A percentile compares a stretch with the other conserved stretches of the same genome.
These are phyloP conservation scores for Neoarthrinium moseri DNA, from an alignment of 2,329 filamentous ascomycete genomes.

Conservation along the genomic window DNA sequence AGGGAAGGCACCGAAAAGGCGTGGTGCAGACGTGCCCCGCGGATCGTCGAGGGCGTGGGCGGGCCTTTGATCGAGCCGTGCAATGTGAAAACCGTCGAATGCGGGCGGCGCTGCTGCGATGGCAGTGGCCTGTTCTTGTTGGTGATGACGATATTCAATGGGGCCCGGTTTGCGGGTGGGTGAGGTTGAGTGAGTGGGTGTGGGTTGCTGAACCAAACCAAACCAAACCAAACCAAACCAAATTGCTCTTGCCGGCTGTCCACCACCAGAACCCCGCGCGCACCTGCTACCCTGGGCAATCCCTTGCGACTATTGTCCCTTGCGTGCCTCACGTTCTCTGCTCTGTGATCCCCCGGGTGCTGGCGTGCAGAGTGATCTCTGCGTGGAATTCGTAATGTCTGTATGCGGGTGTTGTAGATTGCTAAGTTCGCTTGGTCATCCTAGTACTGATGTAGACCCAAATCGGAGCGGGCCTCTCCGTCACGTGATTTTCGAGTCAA, in stretches of 20 bases:
- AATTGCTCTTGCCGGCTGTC: not conserved
- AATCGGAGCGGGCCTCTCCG: not conserved
- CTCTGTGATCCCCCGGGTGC: not conserved
- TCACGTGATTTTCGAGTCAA: too few relatives aligned
- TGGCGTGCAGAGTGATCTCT: not conserved
- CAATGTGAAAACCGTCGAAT: not conserved
- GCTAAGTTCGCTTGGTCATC: constrained; percentile 11
- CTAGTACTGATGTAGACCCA: constrained; percentile 7
- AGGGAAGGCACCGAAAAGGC: not conserved
- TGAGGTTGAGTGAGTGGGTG: too few relatives aligned
- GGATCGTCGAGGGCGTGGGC: too few relatives aligned
- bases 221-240: too few relatives aligned
- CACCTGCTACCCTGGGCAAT: not conserved
- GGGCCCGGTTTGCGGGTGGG: too few relatives aligned
- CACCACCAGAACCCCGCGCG: not conserved
- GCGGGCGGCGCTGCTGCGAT: not conserved
- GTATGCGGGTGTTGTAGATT: constrained; percentile 8
- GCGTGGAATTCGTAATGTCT: not conserved
- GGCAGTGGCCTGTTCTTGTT: not conserved
- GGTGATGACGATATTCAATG: not conserved
- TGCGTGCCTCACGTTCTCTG: not conserved
- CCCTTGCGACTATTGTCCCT: not conserved
- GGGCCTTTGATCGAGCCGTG: not conserved
- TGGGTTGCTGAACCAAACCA: too few relatives aligned
- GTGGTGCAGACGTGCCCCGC: not conserved